Percentiles rank a stretch among this genome's conserved stretches.
These are phyloP conservation scores for Diaporthe capsici DNA, from an alignment of 2,329 filamentous ascomycete species.

Conservation along the genomic window DNA sequence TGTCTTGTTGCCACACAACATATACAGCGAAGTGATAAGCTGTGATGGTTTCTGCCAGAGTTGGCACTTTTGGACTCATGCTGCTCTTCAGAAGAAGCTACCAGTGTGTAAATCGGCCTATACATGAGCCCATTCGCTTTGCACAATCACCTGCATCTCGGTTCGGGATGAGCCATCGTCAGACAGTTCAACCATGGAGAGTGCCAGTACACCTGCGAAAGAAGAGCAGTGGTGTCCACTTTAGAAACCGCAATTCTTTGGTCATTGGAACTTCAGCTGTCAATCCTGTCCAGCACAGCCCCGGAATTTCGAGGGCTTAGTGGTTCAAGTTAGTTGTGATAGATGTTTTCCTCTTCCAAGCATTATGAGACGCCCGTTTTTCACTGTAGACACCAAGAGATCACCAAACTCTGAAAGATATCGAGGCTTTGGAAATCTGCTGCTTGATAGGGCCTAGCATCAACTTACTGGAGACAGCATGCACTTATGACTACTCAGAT, in stretches of 20 bases:
- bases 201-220: not conserved
- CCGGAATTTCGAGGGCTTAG: not conserved
- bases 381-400: not conserved
- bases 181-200: not conserved
- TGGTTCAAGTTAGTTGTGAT: not conserved
- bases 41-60: not conserved
- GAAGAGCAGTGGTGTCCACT: not conserved
- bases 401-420: not conserved
- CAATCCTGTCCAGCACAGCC: no score
- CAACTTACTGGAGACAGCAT: not conserved
- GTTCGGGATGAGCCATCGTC: not conserved
- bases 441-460: not conserved
- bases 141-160: no score
- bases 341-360: no score
- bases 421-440: not conserved
- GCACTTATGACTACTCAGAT: not conserved
- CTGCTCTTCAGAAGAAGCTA: not conserved
- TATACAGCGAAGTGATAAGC: not conserved
- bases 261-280: no score
- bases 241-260: no score
- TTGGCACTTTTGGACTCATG: not conserved
- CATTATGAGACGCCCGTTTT: not conserved
- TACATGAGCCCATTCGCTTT: not conserved
- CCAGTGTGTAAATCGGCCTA: not conserved
- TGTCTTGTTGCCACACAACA: not conserved